A percentile compares a stretch with the other conserved stretches of the same genome.
phyloP scores from a whole-genome alignment of 2,329 filamentous ascomycete genomes.

The Diaporthe citriasiana region DNA sequence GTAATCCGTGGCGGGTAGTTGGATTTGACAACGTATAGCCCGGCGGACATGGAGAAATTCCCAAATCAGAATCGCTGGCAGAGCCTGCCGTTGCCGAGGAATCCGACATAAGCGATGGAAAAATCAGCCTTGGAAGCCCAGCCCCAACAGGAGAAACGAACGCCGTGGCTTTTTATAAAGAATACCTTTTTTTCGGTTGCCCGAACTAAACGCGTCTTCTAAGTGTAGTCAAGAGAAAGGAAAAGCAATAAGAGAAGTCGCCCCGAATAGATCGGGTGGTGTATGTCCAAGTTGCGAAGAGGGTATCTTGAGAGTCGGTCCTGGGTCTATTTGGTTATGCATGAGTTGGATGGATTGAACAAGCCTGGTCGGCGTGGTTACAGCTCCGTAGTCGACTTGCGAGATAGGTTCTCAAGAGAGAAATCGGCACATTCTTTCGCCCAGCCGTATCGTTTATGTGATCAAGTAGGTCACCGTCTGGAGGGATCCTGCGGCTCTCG shows the following conservation, averaged over 20 bases:
- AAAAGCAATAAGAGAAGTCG: conserved; percentile 34
- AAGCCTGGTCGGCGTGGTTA: background rate
- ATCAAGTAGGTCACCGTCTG: conserved; percentile 14
- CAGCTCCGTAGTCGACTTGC: background rate
- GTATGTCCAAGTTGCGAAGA: conserved; percentile 40
- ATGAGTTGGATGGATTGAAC: background rate
- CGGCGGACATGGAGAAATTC: background rate
- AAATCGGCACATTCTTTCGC: background rate
- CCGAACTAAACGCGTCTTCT: conserved; percentile 42
- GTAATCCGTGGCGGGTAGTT: background rate
- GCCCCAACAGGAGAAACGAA: conserved; percentile 32
- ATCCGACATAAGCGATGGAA: conserved; percentile 2
- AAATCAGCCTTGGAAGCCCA: background rate
- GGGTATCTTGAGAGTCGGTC: conserved; percentile 39
- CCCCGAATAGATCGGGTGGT: conserved; percentile 18
- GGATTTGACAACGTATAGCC: background rate
- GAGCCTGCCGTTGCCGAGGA: background rate
- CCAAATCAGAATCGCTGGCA: background rate
- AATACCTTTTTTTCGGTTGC: conserved; percentile 42
- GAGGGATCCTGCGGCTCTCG: conserved; percentile 40
- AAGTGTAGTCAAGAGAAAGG: conserved; percentile 28
- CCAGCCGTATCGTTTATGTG: background rate
- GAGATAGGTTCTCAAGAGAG: too few relatives aligned
- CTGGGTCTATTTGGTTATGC: conserved; percentile 23
- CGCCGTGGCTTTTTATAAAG: conserved; percentile 35